phyloP scores from a whole-genome alignment of 2,329 filamentous ascomycete genomes.

The Trichoderma guizhouense region DNA sequence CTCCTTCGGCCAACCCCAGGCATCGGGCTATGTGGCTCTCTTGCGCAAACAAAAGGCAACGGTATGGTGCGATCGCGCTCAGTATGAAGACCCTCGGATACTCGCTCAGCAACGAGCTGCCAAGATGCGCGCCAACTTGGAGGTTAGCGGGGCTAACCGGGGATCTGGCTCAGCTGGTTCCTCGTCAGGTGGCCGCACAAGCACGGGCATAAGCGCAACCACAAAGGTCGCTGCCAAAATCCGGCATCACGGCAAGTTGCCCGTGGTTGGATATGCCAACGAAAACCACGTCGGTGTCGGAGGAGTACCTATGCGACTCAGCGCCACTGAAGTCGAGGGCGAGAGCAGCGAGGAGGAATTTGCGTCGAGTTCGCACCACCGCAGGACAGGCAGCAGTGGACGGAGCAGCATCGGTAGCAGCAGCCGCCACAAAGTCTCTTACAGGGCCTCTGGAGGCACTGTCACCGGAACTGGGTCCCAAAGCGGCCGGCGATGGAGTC shows the following conservation, averaged over 20 bases:
- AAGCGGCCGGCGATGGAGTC: constrained; percentile 47
- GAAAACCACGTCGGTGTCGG: constrained; percentile 70
- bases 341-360: constrained; percentile 74
- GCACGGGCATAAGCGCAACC: constrained; percentile 59
- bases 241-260: constrained; percentile 78
- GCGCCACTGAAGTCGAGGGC: constrained; percentile 91
- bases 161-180: constrained; percentile 47
- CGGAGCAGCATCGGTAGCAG: constrained; percentile 63
- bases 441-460: constrained; percentile 50
- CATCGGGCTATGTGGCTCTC: constrained; percentile 88
- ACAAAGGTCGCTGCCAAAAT: constrained; percentile 80
- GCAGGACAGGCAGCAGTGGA: constrained; percentile 71
- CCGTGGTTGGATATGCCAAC: constrained; percentile 73
- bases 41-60: constrained; percentile 96
- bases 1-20: constrained; percentile 61
- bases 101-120: constrained; percentile 80
- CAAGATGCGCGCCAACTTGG: constrained; percentile 79
- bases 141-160: constrained; percentile 61
- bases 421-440: constrained; percentile 43
- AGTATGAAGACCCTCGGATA: constrained; percentile 84
- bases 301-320: constrained; percentile 85
- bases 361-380: constrained; percentile 49
- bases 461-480: constrained; percentile 26
- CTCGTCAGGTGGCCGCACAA: constrained; percentile 47
- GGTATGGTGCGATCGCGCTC: constrained; percentile 94